Base-by-base conservation (phyloP, 1,139 yeast species). In the Candida gigantensis region DNA sequence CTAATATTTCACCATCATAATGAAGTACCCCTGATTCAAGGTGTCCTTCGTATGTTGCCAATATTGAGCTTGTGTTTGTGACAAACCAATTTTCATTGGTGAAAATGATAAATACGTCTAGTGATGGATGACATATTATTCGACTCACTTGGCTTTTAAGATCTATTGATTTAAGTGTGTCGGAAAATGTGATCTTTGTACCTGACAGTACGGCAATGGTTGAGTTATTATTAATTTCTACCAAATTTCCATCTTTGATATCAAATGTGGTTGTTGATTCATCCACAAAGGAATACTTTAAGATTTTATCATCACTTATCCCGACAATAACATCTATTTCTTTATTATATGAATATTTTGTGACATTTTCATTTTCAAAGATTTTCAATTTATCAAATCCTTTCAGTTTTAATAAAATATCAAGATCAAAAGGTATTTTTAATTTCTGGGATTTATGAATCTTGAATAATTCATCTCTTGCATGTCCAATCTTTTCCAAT, bases 1-100 rank as follows among this genome's bases (percentile, higher is more conserved):
- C 84, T 4, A 80, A 50, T 14, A 84, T 57, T 3, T 74, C 72
- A 10, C 92, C 92, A 55, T 84, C 92, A 3, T 77, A 77, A 49
- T 84, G 92, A 19, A 83, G 61, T 24, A 59, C 74, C 15, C 68
- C 72, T 16, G 7, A 18, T 5, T 17, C 7, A 9, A 23, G 30
- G 7, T 23, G 18, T 11, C 24, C 11, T 5, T 24, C 13, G 28
- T 35, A 14, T 6, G 28, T 32, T 2, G 36, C 24, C 15, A 40
- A 31, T 13, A 32, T 28, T 3, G 20, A 25, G 5, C 21, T 21
- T 5, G 32, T 28, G 17, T 36, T 29, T 5, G 30, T 20, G 2
- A 44, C 27, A 10, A 32, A 20, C 43, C 39, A 44, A 11, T 30
- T 24, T 3, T 32, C 19, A 3, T 12, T 12, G 6, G 40, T 29